Evolutionary conservation across 2,329 filamentous ascomycete species (phyloP).

Genomic region (Arthrobotrys sphaeroides): DNA sequence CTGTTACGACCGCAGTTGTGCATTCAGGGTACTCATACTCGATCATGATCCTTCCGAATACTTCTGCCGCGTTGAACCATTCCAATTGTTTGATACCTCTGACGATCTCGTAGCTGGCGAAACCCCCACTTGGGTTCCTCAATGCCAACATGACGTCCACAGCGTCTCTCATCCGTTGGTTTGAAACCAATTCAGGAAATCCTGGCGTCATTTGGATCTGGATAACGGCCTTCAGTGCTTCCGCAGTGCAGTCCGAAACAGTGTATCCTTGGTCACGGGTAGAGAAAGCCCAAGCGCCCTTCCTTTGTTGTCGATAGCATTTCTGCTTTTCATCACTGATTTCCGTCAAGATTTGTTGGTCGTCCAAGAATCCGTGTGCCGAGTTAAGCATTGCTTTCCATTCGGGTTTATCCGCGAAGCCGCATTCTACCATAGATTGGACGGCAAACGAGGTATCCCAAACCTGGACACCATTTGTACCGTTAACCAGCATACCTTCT

Average conservation of each 20-base stretch:
- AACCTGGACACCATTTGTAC: slow-evolving; percentile 96
- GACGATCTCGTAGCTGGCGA: slow-evolving; percentile 86
- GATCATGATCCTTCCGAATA: slow-evolving; percentile 97
- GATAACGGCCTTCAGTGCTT: slow-evolving; percentile 86
- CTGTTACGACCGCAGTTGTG: slow-evolving; percentile 92
- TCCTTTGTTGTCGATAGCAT: slow-evolving; percentile 88
- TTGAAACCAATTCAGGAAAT: slow-evolving; percentile 77
- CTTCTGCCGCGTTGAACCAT: slow-evolving; percentile 90
- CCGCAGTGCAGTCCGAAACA: slow-evolving; percentile 92
- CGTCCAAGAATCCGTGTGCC: slow-evolving; percentile 84
- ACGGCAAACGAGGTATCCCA: slow-evolving; percentile 96
- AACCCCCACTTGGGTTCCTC: slow-evolving; percentile 83
- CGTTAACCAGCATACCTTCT: slow-evolving; percentile 93
- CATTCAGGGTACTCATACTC: slow-evolving; percentile 99
- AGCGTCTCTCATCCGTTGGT: slow-evolving; percentile 82
- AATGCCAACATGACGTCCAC: slow-evolving; percentile 91
- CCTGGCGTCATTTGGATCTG: slow-evolving; percentile 80
- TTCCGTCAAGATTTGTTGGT: slow-evolving; percentile 89
- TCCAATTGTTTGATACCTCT: slow-evolving; percentile 82
- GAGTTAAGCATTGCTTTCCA: slow-evolving; percentile 85
- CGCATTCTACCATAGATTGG: slow-evolving; percentile 81
- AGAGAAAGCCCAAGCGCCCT: slow-evolving; percentile 96
- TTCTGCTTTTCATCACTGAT: slow-evolving; percentile 74
- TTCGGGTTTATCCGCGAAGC: slow-evolving; percentile 77
- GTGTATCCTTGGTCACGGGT: slow-evolving; percentile 92